phyloP scores from a whole-genome alignment of 495 filamentous ascomycete species.

The Immersiella caudata region DNA sequence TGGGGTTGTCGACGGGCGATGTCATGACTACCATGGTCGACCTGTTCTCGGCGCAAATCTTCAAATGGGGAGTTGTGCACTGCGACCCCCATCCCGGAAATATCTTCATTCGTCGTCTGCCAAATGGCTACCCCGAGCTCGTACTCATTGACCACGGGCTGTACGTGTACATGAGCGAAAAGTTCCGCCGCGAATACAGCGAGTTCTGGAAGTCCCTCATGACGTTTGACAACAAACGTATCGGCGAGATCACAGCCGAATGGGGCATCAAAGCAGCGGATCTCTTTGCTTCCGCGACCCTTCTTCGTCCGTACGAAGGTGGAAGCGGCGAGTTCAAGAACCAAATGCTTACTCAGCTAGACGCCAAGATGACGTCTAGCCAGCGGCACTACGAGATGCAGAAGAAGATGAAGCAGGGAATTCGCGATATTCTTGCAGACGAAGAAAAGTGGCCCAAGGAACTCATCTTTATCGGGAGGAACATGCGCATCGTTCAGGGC shows the following conservation, averaged over 20 bases:
- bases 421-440: slow-evolving; percentile 82
- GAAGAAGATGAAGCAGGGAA: slow-evolving; percentile 76
- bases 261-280: slow-evolving; percentile 92
- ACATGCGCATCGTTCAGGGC: slow-evolving; percentile 84
- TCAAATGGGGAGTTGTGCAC: slow-evolving; percentile 90
- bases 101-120: slow-evolving; percentile 88
- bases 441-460: slow-evolving; percentile 92
- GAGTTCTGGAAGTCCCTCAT: slow-evolving; percentile 92
- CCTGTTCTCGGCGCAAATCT: slow-evolving; percentile 94
- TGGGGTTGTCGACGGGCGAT: slow-evolving; percentile 77
- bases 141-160: slow-evolving; percentile 97
- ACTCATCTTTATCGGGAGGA: slow-evolving; percentile 93
- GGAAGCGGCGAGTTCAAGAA: slow-evolving; percentile 68
- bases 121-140: slow-evolving; percentile 79
- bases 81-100: slow-evolving; percentile 97
- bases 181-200: slow-evolving; percentile 87
- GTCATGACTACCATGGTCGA: slow-evolving; percentile 97
- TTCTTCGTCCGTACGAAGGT: slow-evolving; percentile 88
- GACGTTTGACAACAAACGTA: slow-evolving; percentile 86
- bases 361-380: slow-evolving; percentile 60
- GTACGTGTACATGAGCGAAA: slow-evolving; percentile 84
- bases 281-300: slow-evolving; percentile 85
- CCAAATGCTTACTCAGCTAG: slow-evolving; percentile 55
- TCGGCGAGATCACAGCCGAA: slow-evolving; percentile 64
- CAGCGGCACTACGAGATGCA: slow-evolving; percentile 84